phyloP scores from a whole-genome alignment of 345 rosid genomes.

The Boechera retrofracta region DNA sequence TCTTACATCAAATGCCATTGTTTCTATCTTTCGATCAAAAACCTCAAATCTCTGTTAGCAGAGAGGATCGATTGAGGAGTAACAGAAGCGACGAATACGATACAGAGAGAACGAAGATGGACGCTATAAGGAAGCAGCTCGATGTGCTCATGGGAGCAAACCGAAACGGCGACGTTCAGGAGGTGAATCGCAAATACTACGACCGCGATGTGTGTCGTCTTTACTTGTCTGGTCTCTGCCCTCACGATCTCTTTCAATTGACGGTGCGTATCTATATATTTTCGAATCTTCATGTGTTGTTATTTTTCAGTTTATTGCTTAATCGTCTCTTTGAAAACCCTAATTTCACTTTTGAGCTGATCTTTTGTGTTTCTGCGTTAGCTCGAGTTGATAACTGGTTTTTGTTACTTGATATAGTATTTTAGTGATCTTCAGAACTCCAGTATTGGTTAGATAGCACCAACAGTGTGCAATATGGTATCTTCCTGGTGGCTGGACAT shows the following conservation, averaged over 20 bases:
- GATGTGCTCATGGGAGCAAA: constrained; percentile 99
- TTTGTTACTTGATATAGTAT: constrained; percentile 1
- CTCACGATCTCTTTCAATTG: constrained; percentile 96
- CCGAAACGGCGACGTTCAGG: constrained; percentile 92
- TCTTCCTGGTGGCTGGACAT: background rate
- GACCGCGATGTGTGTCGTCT: constrained; percentile 98
- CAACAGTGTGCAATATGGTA: background rate
- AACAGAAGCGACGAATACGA: constrained; percentile 12
- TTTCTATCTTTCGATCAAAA: constrained; percentile 6
- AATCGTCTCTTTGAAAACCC: background rate
- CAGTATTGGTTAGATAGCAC: background rate
- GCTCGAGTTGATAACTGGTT: background rate
- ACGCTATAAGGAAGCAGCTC: constrained; percentile 96
- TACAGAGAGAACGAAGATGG: constrained; percentile 54
- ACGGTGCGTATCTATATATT: constrained; percentile 51
- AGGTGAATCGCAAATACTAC: constrained; percentile 91
- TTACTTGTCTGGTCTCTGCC: constrained; percentile 91
- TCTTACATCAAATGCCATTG: background rate
- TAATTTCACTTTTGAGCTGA: constrained; percentile 16
- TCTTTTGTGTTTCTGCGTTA: background rate
- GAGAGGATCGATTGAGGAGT: constrained; percentile 36
- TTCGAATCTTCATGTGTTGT: background rate
- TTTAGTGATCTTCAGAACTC: constrained; percentile 1
- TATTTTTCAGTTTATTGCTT: background rate
- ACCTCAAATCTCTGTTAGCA: background rate